Base-by-base conservation (phyloP, 2,329 filamentous ascomycete species). In the Aspergillus quadricinctus region DNA sequence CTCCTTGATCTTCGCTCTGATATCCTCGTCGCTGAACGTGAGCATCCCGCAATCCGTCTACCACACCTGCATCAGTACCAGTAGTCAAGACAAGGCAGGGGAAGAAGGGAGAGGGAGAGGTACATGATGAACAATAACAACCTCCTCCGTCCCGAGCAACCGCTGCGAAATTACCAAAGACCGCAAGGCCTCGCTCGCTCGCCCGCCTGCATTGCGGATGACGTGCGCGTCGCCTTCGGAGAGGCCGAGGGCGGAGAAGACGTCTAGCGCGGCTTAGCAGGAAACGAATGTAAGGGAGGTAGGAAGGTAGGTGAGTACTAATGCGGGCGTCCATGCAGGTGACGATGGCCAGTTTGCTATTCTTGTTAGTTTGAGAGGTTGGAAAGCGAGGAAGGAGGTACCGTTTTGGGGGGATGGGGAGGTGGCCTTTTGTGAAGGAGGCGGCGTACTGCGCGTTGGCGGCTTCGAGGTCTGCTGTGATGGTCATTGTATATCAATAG, bases 281-380 rank as follows among this genome's bases (percentile, higher is more conserved):
- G 23, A 23, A 23, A 2, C 23, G n/a, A 23, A 23, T 23, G 23
- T 23, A 23, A 23, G 23, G 3, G 23, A 23, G 23, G 23, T 23
- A 23, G 23, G 23, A 3, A 23, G 23, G 23, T 23, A 23, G 23
- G 23, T 2, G 3, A 23, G 23, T 23, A 69, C 68, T 67, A 3
- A 71, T 61, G 10, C 89, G 84, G 4, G 90, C 88, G 67, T 94
- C 89, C 89, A 94, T 94, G 74, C 90, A 94, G 0, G 88, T 89
- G 48, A 93, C 81, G 82, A 65, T 60, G n/a, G 65, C 58, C 11
- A 63, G 58, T 29, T 64, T 64, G 27, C 62, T 67, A 48, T n/a
- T 25, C 37, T 37, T 43, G 14, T 25, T 14, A 49, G 27, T 23
- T 31, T 41, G 35, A 28, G 17, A 21, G n/a, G 40, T 21, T 19